phyloP scores from a whole-genome alignment of 2,329 filamentous ascomycete genomes.

The Penicillium sp. region DNA sequence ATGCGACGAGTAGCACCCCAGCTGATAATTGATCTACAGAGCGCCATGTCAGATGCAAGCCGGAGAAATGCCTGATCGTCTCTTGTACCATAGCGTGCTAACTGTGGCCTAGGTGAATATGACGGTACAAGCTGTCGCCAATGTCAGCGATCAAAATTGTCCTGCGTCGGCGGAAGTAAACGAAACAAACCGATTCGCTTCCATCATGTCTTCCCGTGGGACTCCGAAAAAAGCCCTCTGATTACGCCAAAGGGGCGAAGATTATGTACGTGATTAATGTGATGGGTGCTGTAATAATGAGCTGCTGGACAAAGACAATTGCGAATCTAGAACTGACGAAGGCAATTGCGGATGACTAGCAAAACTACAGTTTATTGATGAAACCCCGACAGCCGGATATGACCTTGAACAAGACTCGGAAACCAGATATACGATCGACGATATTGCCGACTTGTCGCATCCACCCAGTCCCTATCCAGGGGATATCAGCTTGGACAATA shows the following conservation, averaged over 20 bases:
- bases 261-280: not conserved
- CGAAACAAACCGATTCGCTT: not conserved
- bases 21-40: not conserved
- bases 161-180: not conserved
- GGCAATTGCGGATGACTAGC: not conserved
- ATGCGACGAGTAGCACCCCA: not conserved
- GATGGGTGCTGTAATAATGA: not conserved
- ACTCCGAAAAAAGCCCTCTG: not conserved
- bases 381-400: not conserved
- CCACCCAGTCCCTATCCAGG: not conserved
- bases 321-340: not conserved
- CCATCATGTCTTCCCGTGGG: not conserved
- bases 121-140: slow-evolving; percentile 3
- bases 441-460: not conserved
- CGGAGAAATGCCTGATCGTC: no score
- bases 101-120: not conserved
- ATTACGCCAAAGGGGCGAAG: not conserved
- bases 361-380: slow-evolving; percentile 2
- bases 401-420: not conserved
- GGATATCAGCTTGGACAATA: not conserved
- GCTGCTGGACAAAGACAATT: not conserved
- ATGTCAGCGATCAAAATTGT: not conserved
- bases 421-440: not conserved
- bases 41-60: not conserved
- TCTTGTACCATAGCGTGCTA: not conserved